Evolutionary conservation across 2,329 filamentous ascomycete genomes (phyloP), one percentile per base, ranked within the genome.

Genomic region (Pseudodiploospora longispora): DNA sequence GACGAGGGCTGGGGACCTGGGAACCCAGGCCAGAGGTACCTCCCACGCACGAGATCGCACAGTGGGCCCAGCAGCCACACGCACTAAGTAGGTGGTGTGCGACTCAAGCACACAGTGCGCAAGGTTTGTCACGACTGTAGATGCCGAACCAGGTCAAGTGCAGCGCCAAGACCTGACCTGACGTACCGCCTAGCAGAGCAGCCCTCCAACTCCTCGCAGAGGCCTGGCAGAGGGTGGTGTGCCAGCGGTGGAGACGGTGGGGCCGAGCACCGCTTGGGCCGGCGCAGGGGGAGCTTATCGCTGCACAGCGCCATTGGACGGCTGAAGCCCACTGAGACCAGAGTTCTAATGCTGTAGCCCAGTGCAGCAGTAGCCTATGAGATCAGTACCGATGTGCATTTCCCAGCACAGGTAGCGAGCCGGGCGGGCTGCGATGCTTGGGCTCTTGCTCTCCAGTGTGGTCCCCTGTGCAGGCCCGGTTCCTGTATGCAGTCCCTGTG

Each of bases 271-370:
- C 42, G 42, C 42, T 36, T 39, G 36, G 42, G 36, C 42, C 37
- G 27, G 42, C 36, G 42, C 37, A 44, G 42, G 19, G 36, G 43
- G 9, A 19, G 39, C 43, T 46, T 46, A 46, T 46, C 43, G 43
- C 19, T 19, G 19, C 19, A 19, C 19, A 19, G 19, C 19, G 19
- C 19, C 19, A 19, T 19, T 19, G 19, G 19, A 19, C 19, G 19
- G 19, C 19, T 19, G 19, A 19, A 19, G 19, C 19, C 19, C 19
- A 19, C 19, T 19, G 19, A 19, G 19, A 19, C 19, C 19, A 19
- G 19, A 19, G 19, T 19, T 19, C 19, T 19, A 19, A 19, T 19
- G 19, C 19, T 19, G 19, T 3, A 19, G 19, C 19, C 19, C 2
- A 19, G 19, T 19, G 19, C 19, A 19, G 19, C 19, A 19, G 19